These are phyloP conservation scores for Cardiospermum halicacabum DNA, from an alignment of 345 rosid species.

Conservation along the genomic window DNA sequence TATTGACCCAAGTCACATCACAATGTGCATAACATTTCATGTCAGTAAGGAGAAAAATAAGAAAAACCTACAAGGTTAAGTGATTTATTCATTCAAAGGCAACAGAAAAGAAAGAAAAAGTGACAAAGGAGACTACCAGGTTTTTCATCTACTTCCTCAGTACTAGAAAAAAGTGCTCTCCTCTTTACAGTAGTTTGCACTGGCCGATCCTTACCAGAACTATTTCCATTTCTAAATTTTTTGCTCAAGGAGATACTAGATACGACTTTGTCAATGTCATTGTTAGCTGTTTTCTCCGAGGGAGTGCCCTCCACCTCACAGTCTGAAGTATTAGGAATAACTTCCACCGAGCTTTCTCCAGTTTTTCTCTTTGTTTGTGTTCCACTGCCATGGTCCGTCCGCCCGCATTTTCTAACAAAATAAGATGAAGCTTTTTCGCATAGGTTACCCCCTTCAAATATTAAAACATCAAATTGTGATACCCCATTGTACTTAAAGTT, in stretches of 20 bases:
- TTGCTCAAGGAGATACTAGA: conserved; percentile 11
- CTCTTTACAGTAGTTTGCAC: conserved; percentile 3
- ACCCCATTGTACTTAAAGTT: conserved; percentile 62
- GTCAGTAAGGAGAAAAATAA: not conserved
- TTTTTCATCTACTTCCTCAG: conserved; percentile 19
- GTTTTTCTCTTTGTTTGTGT: conserved; percentile 23
- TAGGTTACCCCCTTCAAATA: conserved; percentile 47
- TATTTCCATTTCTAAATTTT: conserved; percentile 10
- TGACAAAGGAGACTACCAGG: conserved; percentile 23
- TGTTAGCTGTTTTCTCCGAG: conserved; percentile 14
- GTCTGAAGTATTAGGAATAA: conserved; percentile 12
- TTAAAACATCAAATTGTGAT: conserved; percentile 61
- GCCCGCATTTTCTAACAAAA: conserved; percentile 46
- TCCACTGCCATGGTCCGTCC: conserved; percentile 25
- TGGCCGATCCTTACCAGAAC: conserved; percentile 5
- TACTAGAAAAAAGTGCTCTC: conserved; percentile 12
- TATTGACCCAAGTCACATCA: not conserved
- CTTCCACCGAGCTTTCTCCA: conserved; percentile 23
- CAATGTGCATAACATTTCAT: not conserved
- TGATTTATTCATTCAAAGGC: not conserved
- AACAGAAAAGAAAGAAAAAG: not conserved
- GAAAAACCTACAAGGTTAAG: not conserved
- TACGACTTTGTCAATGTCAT: conserved; percentile 4
- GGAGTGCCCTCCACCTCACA: conserved; percentile 21
- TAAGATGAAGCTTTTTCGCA: conserved; percentile 71